phyloP scores from a whole-genome alignment of 108 stramenopile species.

The Nannochloropsis oceanica region DNA sequence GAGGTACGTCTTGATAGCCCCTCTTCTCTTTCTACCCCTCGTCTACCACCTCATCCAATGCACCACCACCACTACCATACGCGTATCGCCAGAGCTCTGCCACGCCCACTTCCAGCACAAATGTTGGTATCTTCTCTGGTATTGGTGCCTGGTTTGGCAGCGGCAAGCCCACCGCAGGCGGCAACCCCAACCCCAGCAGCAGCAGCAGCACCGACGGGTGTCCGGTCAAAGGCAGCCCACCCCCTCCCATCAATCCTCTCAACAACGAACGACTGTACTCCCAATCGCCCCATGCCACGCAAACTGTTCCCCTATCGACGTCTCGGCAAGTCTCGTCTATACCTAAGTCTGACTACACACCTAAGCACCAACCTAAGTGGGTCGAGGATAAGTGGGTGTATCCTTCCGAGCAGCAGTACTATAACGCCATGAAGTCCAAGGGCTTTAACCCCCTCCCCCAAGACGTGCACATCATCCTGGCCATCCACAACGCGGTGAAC shows the following conservation, averaged over 20 bases:
- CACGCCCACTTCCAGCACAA: background rate
- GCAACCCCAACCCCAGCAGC: background rate
- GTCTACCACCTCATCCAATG: no score
- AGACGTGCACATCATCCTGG: conserved; percentile 61
- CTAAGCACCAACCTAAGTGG: conserved; percentile 32
- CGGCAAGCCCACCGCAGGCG: background rate
- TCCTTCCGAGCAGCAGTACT: conserved; percentile 90
- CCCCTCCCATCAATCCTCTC: conserved; percentile 6
- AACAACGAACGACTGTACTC: conserved; percentile 14
- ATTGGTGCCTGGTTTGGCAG: background rate
- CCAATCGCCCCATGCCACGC: conserved; percentile 18
- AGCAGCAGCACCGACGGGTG: background rate
- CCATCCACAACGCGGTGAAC: conserved; percentile 89
- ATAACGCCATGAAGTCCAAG: conserved; percentile 84
- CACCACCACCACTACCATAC: no score
- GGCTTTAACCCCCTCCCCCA: conserved; percentile 65
- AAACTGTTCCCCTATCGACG: conserved; percentile 25
- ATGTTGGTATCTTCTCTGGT: background rate
- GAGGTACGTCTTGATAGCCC: background rate
- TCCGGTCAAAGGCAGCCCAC: background rate
- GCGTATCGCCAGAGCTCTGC: no score
- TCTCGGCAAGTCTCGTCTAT: conserved; percentile 16
- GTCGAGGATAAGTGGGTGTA: conserved; percentile 63
- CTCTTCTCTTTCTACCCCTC: background rate
- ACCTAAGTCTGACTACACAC: conserved; percentile 25